Evolutionary conservation across 495 filamentous ascomycete genomes (phyloP).

Genomic region (Hyaloscypha variabilis): DNA sequence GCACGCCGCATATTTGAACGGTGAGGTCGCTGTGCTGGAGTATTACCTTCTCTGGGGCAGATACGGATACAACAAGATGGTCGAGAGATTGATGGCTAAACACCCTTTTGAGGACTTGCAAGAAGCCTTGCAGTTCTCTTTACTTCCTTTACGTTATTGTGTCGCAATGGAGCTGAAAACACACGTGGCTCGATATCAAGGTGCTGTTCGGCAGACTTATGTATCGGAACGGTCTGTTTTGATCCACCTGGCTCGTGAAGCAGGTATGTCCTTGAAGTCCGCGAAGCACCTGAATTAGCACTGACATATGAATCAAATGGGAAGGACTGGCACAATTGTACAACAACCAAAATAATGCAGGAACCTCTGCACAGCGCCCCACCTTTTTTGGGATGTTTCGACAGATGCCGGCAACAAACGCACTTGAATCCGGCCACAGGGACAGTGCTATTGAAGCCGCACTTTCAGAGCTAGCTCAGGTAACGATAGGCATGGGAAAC

Average conservation of each 20-base stretch:
- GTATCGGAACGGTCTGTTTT: neutral
- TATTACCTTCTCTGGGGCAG: neutral
- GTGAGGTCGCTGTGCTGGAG: neutral
- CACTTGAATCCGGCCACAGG: neutral
- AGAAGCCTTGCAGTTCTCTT: neutral
- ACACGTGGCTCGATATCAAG: neutral
- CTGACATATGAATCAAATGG: neutral
- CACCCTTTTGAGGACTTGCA: neutral
- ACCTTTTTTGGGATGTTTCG: no score
- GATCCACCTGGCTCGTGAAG: neutral
- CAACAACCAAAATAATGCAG: neutral
- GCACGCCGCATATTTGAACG: neutral
- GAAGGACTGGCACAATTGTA: neutral
- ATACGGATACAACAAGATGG: neutral
- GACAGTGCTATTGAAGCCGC: neutral
- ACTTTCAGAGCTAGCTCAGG: neutral
- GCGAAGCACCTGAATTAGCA: neutral
- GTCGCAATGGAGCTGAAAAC: neutral
- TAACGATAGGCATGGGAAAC: neutral
- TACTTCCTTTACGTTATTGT: neutral
- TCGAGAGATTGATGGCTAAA: neutral
- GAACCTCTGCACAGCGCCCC: neutral
- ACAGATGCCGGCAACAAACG: neutral
- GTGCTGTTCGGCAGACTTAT: neutral
- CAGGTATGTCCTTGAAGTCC: neutral